Evolutionary conservation across 805 yeast species (phyloP), one percentile per base, ranked within the genome.

Genomic region (Cyberlindnera euphorbiiphila): DNA sequence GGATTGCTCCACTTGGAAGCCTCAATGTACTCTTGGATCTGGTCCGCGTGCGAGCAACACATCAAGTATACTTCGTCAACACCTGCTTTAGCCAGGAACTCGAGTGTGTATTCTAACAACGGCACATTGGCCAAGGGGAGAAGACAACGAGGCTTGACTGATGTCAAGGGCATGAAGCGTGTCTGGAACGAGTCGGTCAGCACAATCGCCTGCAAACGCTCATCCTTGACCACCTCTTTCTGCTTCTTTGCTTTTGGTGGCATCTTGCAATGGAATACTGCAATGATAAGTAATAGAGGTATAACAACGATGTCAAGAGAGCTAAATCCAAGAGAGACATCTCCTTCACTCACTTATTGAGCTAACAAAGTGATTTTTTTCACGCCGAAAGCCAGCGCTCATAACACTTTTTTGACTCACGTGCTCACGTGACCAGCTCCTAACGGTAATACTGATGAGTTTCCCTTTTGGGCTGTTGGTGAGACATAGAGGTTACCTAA

Each of bases 111-210:
- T 59, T 93, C 98, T 44, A 93, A 77, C 54, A 93, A 71, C 9
- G 99, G 98, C 14, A 86, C 86, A 56, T 89, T 91, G 20, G 95
- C 96, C 41, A 93, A 65, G 3, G 97, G 97, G 45, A 93, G 68
- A 28, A 93, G 68, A 64, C 98, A 93, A 59, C 98, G 73, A 26
- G 98, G 98, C 46, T 70, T 77, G 14, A 77, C 78, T 3, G 86
- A 72, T 1, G 97, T 85, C 47, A 93, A 68, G 8, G 99, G 99
- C 85, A 84, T 80, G 62, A 93, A 93, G 51, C 96, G 71, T 1
- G 93, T 82, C 60, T 89, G 85, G 53, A 85, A 93, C 15, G 96
- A 85, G 62, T 93, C 99, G 12, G 96, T 86, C 50, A 93, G 74
- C 16, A 93, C 96, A 42, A 93, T 81, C 5, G 98, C 98, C 65